Evolutionary conservation across 768 basidiomycete species (phyloP), one percentile per base, ranked within the genome.

Genomic region (Daedalea quercina): DNA sequence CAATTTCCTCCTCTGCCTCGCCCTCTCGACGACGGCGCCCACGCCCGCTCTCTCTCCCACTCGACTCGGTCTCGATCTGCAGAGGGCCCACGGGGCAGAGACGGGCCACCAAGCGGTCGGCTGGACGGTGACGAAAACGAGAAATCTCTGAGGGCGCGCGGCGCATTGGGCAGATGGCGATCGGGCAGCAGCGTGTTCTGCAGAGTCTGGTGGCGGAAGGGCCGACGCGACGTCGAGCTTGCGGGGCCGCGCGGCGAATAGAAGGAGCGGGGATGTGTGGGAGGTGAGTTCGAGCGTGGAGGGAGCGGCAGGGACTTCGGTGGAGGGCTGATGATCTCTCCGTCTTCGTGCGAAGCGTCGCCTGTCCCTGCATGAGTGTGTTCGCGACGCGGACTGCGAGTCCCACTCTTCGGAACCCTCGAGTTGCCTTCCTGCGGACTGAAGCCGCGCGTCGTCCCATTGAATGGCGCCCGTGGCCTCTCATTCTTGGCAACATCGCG

Each of bases 11-110:
- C 37, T 15, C 37, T 6, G 7, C 37, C 37, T 15, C 37, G 13
- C 13, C 37, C 37, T 15, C 37, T 40, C 37, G 37, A 6, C 4
- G 37, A 40, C 37, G 37, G 37, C 37, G 17, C 37, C 37, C 37
- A 40, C 37, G 15, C 37, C 37, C 37, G 7, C 37, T 40, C 37
- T 19, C 37, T 40, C 8, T 40, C 76, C 66, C 75, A 68, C 17
- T 77, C 78, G 13, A 57, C 33, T 26, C 76, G 65, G 20, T 81
- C 79, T 2, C 79, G 70, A 58, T 80, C 79, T 1, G 76, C 77
- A 9, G 74, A 76, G 2, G 78, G 79, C 3, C 77, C 78, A 1
- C 79, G 71, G 31, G 79, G 78, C 3, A 71, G 68, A 37, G 68
- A 70, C 44, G 70, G 63, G 25, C 66, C 60, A 13, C 52, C 35